phyloP scores from a whole-genome alignment of 2,329 filamentous ascomycete species.

The Aaosphaeria arxii region DNA sequence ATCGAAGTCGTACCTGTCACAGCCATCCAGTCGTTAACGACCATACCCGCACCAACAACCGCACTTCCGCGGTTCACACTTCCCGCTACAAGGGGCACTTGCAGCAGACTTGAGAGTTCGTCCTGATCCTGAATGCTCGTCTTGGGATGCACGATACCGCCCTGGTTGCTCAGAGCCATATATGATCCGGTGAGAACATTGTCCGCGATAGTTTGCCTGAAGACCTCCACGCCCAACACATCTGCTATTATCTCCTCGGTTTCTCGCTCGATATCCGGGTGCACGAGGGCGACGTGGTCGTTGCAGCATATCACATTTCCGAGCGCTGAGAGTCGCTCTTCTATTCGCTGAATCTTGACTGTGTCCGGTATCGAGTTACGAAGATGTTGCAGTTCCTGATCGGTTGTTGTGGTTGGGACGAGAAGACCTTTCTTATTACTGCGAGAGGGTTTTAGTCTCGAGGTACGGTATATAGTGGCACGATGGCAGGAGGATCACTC shows the following conservation, averaged over 20 bases:
- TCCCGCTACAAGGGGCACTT: constrained; percentile 93
- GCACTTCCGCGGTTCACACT: constrained; percentile 89
- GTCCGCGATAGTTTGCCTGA: constrained; percentile 92
- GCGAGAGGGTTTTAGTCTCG: neutral
- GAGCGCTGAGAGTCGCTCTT: constrained; percentile 91
- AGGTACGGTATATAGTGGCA: neutral
- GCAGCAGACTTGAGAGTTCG: constrained; percentile 86
- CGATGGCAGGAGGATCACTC: constrained; percentile 26
- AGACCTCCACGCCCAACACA: constrained; percentile 83
- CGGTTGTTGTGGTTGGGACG: constrained; percentile 91
- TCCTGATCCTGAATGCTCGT: constrained; percentile 97
- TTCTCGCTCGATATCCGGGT: constrained; percentile 95
- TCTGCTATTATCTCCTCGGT: constrained; percentile 99
- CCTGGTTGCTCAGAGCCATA: constrained; percentile 94
- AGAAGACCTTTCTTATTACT: constrained; percentile 96
- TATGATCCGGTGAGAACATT: constrained; percentile 96
- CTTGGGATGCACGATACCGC: constrained; percentile 95
- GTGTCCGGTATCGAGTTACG: constrained; percentile 89
- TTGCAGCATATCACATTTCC: constrained; percentile 97
- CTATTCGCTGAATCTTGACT: constrained; percentile 94
- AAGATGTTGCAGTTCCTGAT: constrained; percentile 97
- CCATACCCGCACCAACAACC: constrained; percentile 95
- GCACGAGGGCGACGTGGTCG: constrained; percentile 93
- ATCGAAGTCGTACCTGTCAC: constrained; percentile 57
- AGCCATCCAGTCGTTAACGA: constrained; percentile 96